phyloP scores from a whole-genome alignment of 1,139 yeast genomes.

The Candida labiduridarum region DNA sequence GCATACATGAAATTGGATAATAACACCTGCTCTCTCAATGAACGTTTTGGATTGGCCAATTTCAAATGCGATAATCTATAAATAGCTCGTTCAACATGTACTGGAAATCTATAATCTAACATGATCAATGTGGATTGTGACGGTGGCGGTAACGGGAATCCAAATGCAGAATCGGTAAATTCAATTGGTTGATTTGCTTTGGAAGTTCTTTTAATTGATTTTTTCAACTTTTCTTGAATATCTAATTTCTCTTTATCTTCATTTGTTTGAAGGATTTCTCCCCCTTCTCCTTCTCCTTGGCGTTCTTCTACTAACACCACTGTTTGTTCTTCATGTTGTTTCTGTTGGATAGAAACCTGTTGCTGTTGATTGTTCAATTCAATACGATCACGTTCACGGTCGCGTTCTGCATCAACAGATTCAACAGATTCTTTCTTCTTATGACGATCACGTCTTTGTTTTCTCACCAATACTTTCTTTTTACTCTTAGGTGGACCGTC shows the following conservation, averaged over 20 bases:
- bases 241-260: conserved; percentile 42
- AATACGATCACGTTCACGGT: too few species aligned
- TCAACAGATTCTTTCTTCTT: conserved; percentile 7
- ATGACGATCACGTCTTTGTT: conserved; percentile 1
- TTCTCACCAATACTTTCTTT: conserved; percentile 2
- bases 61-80: conserved; percentile 90
- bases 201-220: conserved; percentile 46
- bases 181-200: conserved; percentile 70
- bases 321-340: conserved; percentile 13
- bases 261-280: conserved; percentile 13
- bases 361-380: neutral
- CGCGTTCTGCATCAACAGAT: neutral
- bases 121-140: conserved; percentile 73
- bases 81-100: conserved; percentile 94
- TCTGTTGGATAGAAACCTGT: neutral
- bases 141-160: conserved; percentile 82
- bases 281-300: conserved; percentile 7
- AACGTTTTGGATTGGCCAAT: conserved; percentile 90
- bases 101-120: conserved; percentile 86
- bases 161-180: conserved; percentile 82
- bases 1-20: conserved; percentile 97
- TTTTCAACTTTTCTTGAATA: conserved; percentile 49
- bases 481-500: neutral
- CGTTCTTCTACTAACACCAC: conserved; percentile 7
- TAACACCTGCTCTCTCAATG: conserved; percentile 86